phyloP scores from a whole-genome alignment of 805 yeast genomes.

The Candida germanica region DNA sequence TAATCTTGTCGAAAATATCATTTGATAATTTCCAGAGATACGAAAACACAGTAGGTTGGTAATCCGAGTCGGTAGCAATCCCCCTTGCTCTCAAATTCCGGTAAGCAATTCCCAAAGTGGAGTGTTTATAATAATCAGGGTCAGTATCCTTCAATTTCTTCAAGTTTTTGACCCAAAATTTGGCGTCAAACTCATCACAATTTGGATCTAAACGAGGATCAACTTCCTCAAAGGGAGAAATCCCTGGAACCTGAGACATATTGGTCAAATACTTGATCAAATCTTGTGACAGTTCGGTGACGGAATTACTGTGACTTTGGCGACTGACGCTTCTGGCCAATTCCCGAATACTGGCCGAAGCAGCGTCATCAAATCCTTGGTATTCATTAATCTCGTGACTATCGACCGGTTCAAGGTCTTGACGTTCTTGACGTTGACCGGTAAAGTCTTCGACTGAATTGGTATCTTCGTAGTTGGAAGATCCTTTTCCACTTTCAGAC shows the following conservation, averaged over 20 bases:
- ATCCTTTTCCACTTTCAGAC: constrained; percentile 6
- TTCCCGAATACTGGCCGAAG: constrained; percentile 16
- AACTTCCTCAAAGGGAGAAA: constrained; percentile 25
- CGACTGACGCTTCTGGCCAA: constrained; percentile 16
- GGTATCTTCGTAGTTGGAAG: constrained; percentile 8
- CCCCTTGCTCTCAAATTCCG: constrained; percentile 55
- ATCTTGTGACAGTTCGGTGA: constrained; percentile 17
- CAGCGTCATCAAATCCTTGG: constrained; percentile 14
- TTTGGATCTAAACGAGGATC: constrained; percentile 52
- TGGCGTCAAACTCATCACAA: constrained; percentile 49
- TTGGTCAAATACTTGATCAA: constrained; percentile 39
- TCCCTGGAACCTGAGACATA: constrained; percentile 45
- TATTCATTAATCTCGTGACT: constrained; percentile 19
- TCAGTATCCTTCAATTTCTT: constrained; percentile 48
- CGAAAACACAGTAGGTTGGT: constrained; percentile 54
- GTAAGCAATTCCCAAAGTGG: constrained; percentile 54
- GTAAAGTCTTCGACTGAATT: constrained; percentile 9
- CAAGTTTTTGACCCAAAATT: constrained; percentile 61
- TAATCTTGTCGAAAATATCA: constrained; percentile 5
- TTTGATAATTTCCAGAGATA: constrained; percentile 21
- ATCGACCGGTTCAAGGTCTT: constrained; percentile 1
- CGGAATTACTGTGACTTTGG: constrained; percentile 11
- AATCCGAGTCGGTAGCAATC: constrained; percentile 61
- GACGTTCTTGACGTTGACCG: constrained; percentile 1
- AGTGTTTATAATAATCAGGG: constrained; percentile 58